A percentile compares a stretch with the other conserved stretches of the same genome.
Evolutionary conservation across 1,284 basidiomycete genomes (phyloP).

Genomic region (Trichosporon asahii): DNA sequence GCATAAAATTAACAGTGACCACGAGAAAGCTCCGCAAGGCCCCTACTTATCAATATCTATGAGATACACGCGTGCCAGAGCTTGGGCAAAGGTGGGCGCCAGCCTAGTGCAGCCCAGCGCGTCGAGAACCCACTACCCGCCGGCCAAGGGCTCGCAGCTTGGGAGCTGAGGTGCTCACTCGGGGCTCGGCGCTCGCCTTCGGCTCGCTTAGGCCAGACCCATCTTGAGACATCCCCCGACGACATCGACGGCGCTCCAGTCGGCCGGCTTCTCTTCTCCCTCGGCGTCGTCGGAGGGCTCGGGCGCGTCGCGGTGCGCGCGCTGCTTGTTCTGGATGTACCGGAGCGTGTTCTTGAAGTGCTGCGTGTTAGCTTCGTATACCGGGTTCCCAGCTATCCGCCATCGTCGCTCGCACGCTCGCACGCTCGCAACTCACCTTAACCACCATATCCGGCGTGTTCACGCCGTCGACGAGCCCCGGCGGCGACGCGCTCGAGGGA

Average conservation of each 20-base stretch:
- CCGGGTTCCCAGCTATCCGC: neutral
- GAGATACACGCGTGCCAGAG: no score
- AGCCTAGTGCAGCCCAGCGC: no score
- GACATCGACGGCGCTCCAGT: conserved; percentile 81
- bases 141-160: no score
- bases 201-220: conserved; percentile 53
- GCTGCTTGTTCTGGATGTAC: conserved; percentile 62
- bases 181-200: no score
- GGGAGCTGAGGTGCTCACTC: no score
- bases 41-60: neutral
- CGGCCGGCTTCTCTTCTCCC: conserved; percentile 46
- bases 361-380: conserved; percentile 35
- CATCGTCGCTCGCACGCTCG: neutral
- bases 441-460: conserved; percentile 84
- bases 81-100: no score
- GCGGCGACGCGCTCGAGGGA: conserved; percentile 71
- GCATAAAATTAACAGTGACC: neutral
- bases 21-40: neutral
- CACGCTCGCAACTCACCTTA: conserved; percentile 35
- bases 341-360: conserved; percentile 87
- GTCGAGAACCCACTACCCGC: no score
- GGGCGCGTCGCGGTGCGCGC: conserved; percentile 28
- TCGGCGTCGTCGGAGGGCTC: conserved; percentile 44
- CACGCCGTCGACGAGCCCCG: conserved; percentile 81
- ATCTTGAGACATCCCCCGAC: conserved; percentile 81